Base-by-base conservation (phyloP, 768 basidiomycete species). In the Megacollybia marginata region DNA sequence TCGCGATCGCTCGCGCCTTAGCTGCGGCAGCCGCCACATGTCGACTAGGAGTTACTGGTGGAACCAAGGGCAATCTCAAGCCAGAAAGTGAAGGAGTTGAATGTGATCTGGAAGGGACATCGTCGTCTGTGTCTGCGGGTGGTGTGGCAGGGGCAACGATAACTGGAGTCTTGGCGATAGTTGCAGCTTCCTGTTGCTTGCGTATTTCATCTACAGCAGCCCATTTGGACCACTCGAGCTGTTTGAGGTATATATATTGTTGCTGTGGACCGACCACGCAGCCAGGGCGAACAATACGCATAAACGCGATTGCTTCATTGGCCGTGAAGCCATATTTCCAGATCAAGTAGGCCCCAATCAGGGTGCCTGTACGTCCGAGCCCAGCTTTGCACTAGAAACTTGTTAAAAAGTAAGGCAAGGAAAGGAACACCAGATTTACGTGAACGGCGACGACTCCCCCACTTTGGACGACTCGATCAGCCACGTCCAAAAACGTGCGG, bases 311-410 rank as follows among this genome's bases (percentile, higher is more conserved):
- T 5, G 88, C 96, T 68, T 98, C 92, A 46, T 84, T 80, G 1
- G 95, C 95, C 15, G 93, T 92, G 64, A 99, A 99, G 18, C 90
- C 91, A 59, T 97, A 95, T 67, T 97, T 97, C 89, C 96, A 99
- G 53, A 96, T 90, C 49, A 99, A 78, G 73, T 97, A 98, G 9
- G 95, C 96, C 33, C 96, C 96, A 53, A 99, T 95, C 52, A 99
- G 74, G 4, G 93, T 95, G 4, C 96, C 96, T 6, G 96, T 98
- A 49, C 96, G 78, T 19, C 96, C 96, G 10, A 99, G 76, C 38
- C 96, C 96, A 45, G 96, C 96, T 74, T 95, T 95, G 65, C 92
- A 96, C 87, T 95, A 64, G 13, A 48, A 50, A 46, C 48, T 49
- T 54, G 62, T 53, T 59, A 61, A 43, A 56, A 55, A 52, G 48